Conservation (phyloP, 1,284 basidiomycete species). For the Bondarzewia mesenterica region DNA sequence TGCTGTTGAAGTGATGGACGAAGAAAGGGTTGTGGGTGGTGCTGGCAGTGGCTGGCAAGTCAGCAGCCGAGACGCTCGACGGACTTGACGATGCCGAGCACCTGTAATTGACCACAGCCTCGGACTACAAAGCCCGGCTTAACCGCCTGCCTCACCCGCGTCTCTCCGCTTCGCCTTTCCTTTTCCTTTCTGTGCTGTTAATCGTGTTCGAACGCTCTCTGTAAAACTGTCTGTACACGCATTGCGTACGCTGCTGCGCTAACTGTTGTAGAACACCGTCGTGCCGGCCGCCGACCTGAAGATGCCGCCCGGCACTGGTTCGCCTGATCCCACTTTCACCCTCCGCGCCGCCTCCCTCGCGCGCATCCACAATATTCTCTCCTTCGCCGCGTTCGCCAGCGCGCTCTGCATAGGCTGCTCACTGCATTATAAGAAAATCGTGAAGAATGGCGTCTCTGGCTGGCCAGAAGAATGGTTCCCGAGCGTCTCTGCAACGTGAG, state of each 20-base stretch:
- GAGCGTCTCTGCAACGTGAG: constrained; percentile 86
- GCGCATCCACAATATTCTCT: constrained; percentile 64
- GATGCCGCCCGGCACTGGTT: not conserved
- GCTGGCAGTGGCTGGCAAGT: not conserved
- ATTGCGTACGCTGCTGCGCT: not conserved
- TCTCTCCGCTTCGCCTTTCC: too few species aligned
- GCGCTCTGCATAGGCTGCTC: constrained; percentile 65
- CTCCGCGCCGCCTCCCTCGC: constrained; percentile 48
- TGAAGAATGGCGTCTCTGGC: constrained; percentile 80
- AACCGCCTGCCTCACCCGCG: too few species aligned
- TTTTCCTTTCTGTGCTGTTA: not conserved
- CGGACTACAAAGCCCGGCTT: too few species aligned
- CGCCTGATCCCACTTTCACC: too few species aligned
- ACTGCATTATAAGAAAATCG: constrained; percentile 81
- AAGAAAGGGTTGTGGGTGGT: not conserved
- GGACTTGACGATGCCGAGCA: not conserved
- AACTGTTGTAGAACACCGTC: not conserved
- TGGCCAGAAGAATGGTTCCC: constrained; percentile 93
- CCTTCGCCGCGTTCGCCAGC: constrained; percentile 59
- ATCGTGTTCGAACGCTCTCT: too few species aligned
- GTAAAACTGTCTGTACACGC: not conserved
- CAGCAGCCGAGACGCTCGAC: not conserved
- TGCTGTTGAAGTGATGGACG: not conserved
- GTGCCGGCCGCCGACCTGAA: not conserved
- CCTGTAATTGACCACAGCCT: not conserved